Evolutionary conservation across 179 eudicot species (phyloP).

Genomic region (Nepenthes alata): DNA sequence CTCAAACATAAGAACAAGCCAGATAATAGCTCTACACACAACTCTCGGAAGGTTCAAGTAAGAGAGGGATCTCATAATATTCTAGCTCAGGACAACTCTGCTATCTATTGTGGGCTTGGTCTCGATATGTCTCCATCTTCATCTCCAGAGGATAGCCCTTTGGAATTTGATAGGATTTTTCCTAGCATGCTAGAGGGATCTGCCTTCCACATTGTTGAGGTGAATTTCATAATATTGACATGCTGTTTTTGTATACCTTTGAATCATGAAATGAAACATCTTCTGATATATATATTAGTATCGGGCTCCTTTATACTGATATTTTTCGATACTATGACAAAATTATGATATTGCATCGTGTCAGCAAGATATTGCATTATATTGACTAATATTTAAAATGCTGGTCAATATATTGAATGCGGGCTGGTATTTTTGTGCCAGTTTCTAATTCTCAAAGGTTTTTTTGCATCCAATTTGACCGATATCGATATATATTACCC

Average conservation of each 20-base stretch:
- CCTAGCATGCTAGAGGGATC: conserved; percentile 41
- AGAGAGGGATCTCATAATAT: conserved; percentile 72
- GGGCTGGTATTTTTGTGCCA: too few species aligned
- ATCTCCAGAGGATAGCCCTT: conserved; percentile 55
- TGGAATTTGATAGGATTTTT: conserved; percentile 44
- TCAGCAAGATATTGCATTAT: too few species aligned
- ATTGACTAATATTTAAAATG: too few species aligned
- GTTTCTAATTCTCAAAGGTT: too few species aligned
- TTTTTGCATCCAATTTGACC: too few species aligned
- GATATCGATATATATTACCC: too few species aligned
- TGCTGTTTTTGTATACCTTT: conserved; percentile 1
- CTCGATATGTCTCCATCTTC: conserved; percentile 86
- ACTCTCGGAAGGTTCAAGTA: conserved; percentile 65
- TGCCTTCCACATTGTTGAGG: conserved; percentile 70
- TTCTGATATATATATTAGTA: conserved; percentile 4
- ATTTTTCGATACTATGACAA: too few species aligned
- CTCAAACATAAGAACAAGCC: conserved; percentile 10
- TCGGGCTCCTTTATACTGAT: neutral
- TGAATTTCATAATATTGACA: conserved; percentile 18
- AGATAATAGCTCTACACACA: conserved; percentile 21
- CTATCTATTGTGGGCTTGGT: conserved; percentile 86
- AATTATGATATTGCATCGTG: too few species aligned
- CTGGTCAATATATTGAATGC: too few species aligned
- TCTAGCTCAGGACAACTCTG: conserved; percentile 56
- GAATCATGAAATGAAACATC: neutral